Evolutionary conservation across 83 land plant species (phyloP), one percentile per base, ranked within the genome.

Genomic region (Diphasiastrum complanatum): DNA sequence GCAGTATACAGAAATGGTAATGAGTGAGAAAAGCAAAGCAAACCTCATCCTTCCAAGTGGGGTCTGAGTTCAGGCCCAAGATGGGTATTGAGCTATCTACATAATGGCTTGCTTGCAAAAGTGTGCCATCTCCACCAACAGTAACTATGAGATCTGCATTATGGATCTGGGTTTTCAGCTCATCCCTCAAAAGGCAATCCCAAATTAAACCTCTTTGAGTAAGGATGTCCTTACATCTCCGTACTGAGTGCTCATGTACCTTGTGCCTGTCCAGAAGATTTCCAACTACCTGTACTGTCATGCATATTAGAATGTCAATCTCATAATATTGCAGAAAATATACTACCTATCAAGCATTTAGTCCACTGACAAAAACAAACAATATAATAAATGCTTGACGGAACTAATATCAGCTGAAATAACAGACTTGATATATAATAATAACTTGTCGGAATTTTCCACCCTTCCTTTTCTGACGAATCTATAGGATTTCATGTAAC

Each of bases 11-110:
- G n/a, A n/a, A n/a, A n/a, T n/a, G n/a, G n/a, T n/a, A n/a, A n/a
- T n/a, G n/a, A n/a, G n/a, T n/a, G n/a, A n/a, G n/a, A n/a, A n/a
- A n/a, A n/a, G n/a, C n/a, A n/a, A n/a, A n/a, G n/a, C n/a, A n/a
- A n/a, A 43, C 73, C 73, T 70, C 73, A 23, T 53, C 52, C 16
- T 27, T 4, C 35, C 29, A 36, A 23, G 73, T 70, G 22, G 73
- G 73, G 22, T 70, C 73, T n/a, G 73, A 70, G 26, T 70, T 70
- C 25, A 70, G 69, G 14, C 73, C 73, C 40, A 70, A n/a, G 0
- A 70, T 60, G 22, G 73, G 73, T 25, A 51, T 70, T 19, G 47
- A 36, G 25, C 30, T 30, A 32, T 70, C 73, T 38, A 70, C 4
- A 38, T 63, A 63, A 33, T 63, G 73, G 56, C 73, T 70, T 20